Conservation (phyloP, 2,329 filamentous ascomycete species). For the Amylocarpus encephaloides region DNA sequence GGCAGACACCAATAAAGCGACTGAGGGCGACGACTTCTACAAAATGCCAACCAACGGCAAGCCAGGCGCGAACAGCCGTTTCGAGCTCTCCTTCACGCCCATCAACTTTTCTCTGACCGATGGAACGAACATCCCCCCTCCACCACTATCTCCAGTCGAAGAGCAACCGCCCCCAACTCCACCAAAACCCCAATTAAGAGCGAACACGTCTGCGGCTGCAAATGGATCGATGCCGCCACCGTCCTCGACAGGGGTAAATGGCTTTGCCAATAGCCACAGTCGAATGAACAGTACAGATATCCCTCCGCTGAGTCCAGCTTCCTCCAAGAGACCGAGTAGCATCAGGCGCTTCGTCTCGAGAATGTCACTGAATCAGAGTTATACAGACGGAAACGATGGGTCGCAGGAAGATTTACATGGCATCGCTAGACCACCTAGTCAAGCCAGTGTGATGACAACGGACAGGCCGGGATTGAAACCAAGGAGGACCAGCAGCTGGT, state of each 20-base stretch:
- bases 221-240: constrained; percentile 5
- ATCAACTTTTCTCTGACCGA: constrained; percentile 31
- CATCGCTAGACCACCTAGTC: constrained; percentile 25
- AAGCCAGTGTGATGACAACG: constrained; percentile 23
- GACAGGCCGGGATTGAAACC: constrained; percentile 17
- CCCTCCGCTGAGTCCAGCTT: constrained; percentile 25
- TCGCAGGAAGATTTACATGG: constrained; percentile 26
- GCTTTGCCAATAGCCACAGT: constrained; percentile 13
- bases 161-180: constrained; percentile 21
- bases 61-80: constrained; percentile 24
- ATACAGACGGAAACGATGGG: constrained; percentile 23
- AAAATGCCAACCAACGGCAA: constrained; percentile 1
- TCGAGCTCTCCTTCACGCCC: constrained; percentile 29
- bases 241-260: constrained; percentile 1
- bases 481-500: constrained; percentile 30
- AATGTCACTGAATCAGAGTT: constrained; percentile 31
- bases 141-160: constrained; percentile 30
- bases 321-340: constrained; percentile 30
- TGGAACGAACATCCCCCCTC: constrained; percentile 32
- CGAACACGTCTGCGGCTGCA: not conserved
- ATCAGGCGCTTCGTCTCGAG: constrained; percentile 34
- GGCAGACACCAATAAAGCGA: not conserved
- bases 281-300: constrained; percentile 14
- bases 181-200: constrained; percentile 2
- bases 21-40: not conserved